Evolutionary conservation across 768 basidiomycete genomes (phyloP).

Genomic region (Kwoniella europaea): DNA sequence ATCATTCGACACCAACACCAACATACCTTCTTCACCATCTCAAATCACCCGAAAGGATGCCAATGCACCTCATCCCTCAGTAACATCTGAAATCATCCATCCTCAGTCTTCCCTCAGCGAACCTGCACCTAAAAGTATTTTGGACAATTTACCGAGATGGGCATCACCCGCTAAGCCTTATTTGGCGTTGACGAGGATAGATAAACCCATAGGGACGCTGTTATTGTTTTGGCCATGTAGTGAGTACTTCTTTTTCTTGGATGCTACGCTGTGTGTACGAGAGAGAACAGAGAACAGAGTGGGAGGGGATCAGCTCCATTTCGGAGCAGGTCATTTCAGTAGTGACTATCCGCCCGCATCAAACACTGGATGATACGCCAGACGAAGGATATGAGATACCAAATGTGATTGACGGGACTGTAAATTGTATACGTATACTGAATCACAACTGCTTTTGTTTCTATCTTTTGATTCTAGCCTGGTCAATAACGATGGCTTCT

Average conservation of each 20-base stretch:
- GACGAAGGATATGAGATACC: too few species aligned
- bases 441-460: too few species aligned
- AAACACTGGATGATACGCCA: too few species aligned
- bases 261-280: not conserved
- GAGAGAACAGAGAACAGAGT: not conserved
- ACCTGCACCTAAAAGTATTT: conserved; percentile 13
- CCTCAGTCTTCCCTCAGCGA: not conserved
- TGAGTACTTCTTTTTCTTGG: conserved; percentile 60
- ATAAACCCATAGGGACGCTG: conserved; percentile 94
- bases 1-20: not conserved
- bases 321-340: too few species aligned
- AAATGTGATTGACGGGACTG: too few species aligned
- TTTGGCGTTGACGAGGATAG: conserved; percentile 80
- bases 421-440: too few species aligned
- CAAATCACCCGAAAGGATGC: conserved; percentile 1
- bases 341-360: too few species aligned
- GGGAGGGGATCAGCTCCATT: too few species aligned
- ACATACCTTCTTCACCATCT: not conserved
- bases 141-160: conserved; percentile 48
- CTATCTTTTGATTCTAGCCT: conserved; percentile 66
- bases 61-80: conserved; percentile 4
- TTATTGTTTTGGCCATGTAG: conserved; percentile 93
- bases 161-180: conserved; percentile 66
- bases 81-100: conserved; percentile 15
- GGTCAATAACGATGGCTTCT: conserved; percentile 97